Evolutionary conservation across 2,329 filamentous ascomycete genomes (phyloP), one percentile per base, ranked within the genome.

Genomic region (Penicillium brasilianum): DNA sequence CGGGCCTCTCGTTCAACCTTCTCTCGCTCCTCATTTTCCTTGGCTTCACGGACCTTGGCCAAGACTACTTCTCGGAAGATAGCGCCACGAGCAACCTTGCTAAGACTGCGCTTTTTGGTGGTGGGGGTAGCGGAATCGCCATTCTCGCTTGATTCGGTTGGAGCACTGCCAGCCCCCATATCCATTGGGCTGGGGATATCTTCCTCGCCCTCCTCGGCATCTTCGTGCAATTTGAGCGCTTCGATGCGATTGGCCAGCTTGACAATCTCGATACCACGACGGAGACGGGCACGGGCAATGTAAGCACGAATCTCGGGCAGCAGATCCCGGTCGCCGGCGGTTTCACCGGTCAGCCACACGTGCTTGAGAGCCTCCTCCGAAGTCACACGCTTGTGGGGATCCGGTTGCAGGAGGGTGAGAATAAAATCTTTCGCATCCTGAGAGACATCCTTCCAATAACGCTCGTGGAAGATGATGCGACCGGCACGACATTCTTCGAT

Each of bases 391-490:
- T 90, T 85, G 51, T 88, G 85, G 1, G 93, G 90, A 67, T 92
- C 85, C 3, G 93, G 88, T 69, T 94, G 89, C 61, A 99, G 85
- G 28, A 99, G 85, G 59, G 83, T 82, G 63, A 90, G 81, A 79
- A 99, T 98, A 76, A 99, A 99, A 68, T 94, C 88, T 81, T 98
- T 99, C 67, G 93, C 95, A 69, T 98, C 93, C 53, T 90, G 84
- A 76, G 93, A 97, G 71, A 99, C 95, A 70, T 97, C 95, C 76
- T 93, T 95, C 95, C 95, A 99, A 81, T 98, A 99, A 59, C 94
- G 88, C 75, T 97, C 93, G 77, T 99, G 95, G 86, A 98, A 99
- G 57, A 97, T 86, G 61, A 99, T 91, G 54, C 88, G 86, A 43
- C 88, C 90, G 63, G 86, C 88, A 71, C 87, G 92, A 81, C 93